These are phyloP conservation scores for Microcera coccophila DNA, from an alignment of 2,329 filamentous ascomycete species.

Conservation along the genomic window DNA sequence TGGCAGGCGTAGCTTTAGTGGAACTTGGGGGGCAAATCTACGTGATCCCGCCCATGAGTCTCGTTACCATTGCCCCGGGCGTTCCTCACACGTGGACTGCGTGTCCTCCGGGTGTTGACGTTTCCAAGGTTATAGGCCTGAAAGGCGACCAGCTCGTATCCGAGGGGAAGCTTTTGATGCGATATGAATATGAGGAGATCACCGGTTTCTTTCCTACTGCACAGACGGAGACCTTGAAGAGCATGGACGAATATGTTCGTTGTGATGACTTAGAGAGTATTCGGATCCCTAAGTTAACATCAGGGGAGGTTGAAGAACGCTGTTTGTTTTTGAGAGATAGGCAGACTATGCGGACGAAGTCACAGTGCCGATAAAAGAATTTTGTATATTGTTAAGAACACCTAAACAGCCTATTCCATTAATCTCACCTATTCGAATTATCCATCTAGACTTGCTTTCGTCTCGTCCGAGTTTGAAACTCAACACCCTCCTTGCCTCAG, in stretches of 20 bases:
- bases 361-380: background rate
- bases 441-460: no score
- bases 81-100: conserved; percentile 3
- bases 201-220: conserved; percentile 1
- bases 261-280: conserved; percentile 2
- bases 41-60: background rate
- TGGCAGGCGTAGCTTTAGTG: conserved; percentile 2
- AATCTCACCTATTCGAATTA: no score
- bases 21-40: conserved; percentile 1
- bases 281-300: background rate
- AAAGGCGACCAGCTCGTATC: background rate
- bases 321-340: background rate
- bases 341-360: background rate
- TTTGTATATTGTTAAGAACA: background rate
- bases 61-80: conserved; percentile 1
- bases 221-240: background rate
- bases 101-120: background rate
- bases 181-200: conserved; percentile 2
- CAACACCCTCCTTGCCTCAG: no score
- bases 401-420: no score
- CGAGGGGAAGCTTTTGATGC: background rate
- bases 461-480: no score
- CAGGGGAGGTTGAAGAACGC: background rate
- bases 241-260: background rate
- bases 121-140: background rate